These are phyloP conservation scores for Colletotrichum orbiculare DNA, from an alignment of 2,329 filamentous ascomycete species.

Conservation along the genomic window DNA sequence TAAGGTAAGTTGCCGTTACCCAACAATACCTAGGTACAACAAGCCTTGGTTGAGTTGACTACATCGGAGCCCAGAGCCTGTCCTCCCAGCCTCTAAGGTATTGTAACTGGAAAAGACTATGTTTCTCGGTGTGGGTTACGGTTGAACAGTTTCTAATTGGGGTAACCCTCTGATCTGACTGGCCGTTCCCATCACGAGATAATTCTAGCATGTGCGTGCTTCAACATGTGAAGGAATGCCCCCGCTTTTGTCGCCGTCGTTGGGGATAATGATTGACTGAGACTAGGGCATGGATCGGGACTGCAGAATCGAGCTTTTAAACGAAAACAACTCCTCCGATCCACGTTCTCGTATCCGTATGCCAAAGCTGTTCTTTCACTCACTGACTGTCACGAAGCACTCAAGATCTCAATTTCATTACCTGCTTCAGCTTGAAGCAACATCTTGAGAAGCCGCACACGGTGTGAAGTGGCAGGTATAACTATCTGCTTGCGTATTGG, in stretches of 20 bases:
- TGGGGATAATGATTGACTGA: conserved; percentile 29
- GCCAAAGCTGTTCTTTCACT: conserved; percentile 22
- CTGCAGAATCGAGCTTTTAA: conserved; percentile 11
- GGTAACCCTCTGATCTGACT: conserved; percentile 18
- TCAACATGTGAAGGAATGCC: conserved; percentile 32
- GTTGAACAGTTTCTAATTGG: conserved; percentile 12
- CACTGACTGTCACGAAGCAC: background rate
- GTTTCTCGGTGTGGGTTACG: background rate
- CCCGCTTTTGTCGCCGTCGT: conserved; percentile 34
- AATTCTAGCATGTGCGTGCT: conserved; percentile 21
- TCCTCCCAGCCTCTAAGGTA: background rate
- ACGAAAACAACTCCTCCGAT: conserved; percentile 12
- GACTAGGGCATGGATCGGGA: conserved; percentile 21
- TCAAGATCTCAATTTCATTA: too few relatives aligned
- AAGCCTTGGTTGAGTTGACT: background rate
- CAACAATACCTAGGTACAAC: background rate
- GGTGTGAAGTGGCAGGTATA: too few relatives aligned
- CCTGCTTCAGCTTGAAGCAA: too few relatives aligned
- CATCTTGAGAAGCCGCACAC: too few relatives aligned
- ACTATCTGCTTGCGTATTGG: too few relatives aligned
- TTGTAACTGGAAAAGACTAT: too few relatives aligned
- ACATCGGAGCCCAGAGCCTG: conserved; percentile 4
- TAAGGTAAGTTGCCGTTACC: background rate
- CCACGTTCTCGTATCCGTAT: conserved; percentile 31
- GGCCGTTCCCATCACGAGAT: conserved; percentile 28